Base-by-base conservation (phyloP, 2,329 filamentous ascomycete genomes). In the Akanthomyces uredinophilus region DNA sequence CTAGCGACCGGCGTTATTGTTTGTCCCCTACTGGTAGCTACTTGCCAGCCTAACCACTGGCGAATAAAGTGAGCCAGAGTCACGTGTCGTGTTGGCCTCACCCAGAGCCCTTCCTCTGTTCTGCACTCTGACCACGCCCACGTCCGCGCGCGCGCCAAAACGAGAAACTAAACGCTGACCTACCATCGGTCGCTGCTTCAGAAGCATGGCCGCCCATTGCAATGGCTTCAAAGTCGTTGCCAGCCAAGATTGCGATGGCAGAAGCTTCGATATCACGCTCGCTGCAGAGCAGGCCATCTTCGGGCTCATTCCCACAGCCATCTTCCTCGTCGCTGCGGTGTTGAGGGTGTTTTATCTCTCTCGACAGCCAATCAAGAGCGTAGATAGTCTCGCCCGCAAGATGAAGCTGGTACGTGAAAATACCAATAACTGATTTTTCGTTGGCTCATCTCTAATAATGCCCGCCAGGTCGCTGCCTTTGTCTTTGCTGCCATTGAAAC, bases 201-300 rank as follows among this genome's bases (percentile, higher is more conserved):
- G 32, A 32, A 32, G 32, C 32, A 32, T 32, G 32, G 32, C 32
- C 32, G 10, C 32, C 32, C 32, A 32, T 10, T 32, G 32, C 32
- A 32, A 32, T 32, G 32, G 32, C 32, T 32, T 32, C 32, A 32
- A 32, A 32, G 32, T 32, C 32, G 32, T 32, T 32, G 32, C 32
- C 5, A 32, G 32, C 32, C 51, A 32, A 54, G 51, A 54, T 13
- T 41, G 51, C 51, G 32, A 54, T 37, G 32, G 51, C 27, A 54
- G 51, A 39, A 54, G 51, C 29, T n/a, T 54, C 32, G 51, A 39
- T 29, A 35, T 54, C 18, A 54, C 51, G 51, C 51, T 54, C 32
- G 51, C 51, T 24, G 32, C 51, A 5, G 51, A 54, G 32, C 51
- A 54, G 51, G 51, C 51, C 16, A 54, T 54, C 27, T 54, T 54